Conservation (phyloP, 2,329 filamentous ascomycete species). For the Cyphellophora europaea region DNA sequence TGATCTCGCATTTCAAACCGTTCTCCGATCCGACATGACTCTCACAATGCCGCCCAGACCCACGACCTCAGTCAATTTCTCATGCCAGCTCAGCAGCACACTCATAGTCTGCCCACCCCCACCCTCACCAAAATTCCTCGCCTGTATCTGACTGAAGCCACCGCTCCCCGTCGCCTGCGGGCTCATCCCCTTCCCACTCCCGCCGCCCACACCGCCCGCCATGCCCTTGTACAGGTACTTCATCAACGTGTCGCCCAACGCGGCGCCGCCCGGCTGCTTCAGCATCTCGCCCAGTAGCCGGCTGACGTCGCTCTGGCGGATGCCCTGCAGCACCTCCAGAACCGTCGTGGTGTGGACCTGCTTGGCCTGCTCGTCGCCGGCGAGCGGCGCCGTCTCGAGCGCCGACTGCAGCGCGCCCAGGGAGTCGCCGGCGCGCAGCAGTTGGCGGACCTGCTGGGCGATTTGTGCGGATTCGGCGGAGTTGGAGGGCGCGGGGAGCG, state of each 20-base stretch:
- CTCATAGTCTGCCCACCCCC: conserved; percentile 87
- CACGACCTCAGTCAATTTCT: conserved; percentile 92
- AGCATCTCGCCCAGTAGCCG: conserved; percentile 78
- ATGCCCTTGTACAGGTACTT: conserved; percentile 70
- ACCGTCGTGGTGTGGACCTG: conserved; percentile 81
- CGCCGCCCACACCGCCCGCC: conserved; percentile 14
- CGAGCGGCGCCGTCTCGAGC: conserved; percentile 72
- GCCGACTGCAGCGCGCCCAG: conserved; percentile 79
- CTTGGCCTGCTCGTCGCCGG: conserved; percentile 47
- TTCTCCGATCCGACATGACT: conserved; percentile 93
- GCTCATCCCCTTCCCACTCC: conserved; percentile 14
- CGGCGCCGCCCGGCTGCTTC: conserved; percentile 65
- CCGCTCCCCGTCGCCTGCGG: conserved; percentile 60
- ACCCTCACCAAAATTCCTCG: conserved; percentile 47
- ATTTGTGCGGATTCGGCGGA: conserved; percentile 71
- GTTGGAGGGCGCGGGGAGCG: conserved; percentile 56
- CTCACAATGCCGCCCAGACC: conserved; percentile 87
- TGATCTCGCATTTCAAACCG: no score
- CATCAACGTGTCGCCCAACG: conserved; percentile 87
- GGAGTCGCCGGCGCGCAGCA: conserved; percentile 75
- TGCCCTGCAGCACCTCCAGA: conserved; percentile 87
- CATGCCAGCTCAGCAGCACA: conserved; percentile 94
- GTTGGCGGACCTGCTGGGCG: conserved; percentile 73
- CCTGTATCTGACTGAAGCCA: conserved; percentile 66
- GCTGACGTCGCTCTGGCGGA: conserved; percentile 92